Evolutionary conservation across 192 early-diverging fungal species (phyloP).

Genomic region (Umbelopsis isabellina): DNA sequence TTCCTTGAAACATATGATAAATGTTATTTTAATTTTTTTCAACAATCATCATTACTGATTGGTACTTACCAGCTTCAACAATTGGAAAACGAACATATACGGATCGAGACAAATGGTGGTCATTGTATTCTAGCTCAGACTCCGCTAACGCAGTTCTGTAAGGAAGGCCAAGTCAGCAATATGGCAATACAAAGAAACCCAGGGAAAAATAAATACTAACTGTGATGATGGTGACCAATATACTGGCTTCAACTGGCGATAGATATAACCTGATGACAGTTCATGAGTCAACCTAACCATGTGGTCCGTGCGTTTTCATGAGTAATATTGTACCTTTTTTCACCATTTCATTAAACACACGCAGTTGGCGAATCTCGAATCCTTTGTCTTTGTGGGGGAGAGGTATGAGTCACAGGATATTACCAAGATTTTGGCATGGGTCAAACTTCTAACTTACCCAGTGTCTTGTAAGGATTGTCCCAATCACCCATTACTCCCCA

Average conservation of each 20-base stretch:
- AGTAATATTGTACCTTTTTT: conserved; percentile 49
- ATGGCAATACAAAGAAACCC: neutral
- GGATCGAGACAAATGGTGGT: conserved; percentile 70
- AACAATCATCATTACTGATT: neutral
- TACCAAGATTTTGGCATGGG: neutral
- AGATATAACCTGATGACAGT: conserved; percentile 58
- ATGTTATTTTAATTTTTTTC: neutral
- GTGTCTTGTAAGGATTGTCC: conserved; percentile 68
- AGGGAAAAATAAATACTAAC: conserved; percentile 19
- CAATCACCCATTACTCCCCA: conserved; percentile 83
- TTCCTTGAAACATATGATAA: neutral
- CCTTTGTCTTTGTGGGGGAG: conserved; percentile 51
- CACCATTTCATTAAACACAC: conserved; percentile 75
- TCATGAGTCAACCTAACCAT: neutral
- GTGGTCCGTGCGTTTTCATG: conserved; percentile 7
- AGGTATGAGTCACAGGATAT: neutral
- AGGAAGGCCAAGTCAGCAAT: neutral
- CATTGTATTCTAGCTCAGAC: conserved; percentile 80
- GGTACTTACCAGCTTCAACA: conserved; percentile 42
- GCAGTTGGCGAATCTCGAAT: conserved; percentile 73
- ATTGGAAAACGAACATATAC: conserved; percentile 72
- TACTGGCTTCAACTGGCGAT: conserved; percentile 78
- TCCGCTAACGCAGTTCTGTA: conserved; percentile 75
- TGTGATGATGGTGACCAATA: conserved; percentile 85
- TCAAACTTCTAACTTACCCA: conserved; percentile 30